Evolutionary conservation across 441 rosid species (phyloP), one percentile per base, ranked within the genome.

Genomic region (Adansonia grandidieri): DNA sequence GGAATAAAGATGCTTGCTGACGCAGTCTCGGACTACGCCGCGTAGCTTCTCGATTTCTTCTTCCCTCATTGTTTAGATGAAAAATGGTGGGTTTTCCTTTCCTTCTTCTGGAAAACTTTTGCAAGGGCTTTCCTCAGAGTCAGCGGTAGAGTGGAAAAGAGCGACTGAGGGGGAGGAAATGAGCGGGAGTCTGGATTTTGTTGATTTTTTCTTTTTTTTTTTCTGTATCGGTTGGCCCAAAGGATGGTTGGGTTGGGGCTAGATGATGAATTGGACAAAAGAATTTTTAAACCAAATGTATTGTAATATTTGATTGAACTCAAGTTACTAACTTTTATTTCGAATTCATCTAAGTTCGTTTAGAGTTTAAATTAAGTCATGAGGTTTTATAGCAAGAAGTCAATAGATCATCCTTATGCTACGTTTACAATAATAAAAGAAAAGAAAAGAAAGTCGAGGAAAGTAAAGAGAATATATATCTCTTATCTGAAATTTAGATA

Each of bases 11-110:
- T 96, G 99, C 85, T 96, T 96, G 90, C 92, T 96, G 22, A 94
- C 94, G 78, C 99, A 96, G 85, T 94, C 98, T 48, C 98, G 85
- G 72, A 94, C 98, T 48, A 96, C 94, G 19, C 98, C 94, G 0
- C 99, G 89, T 73, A 96, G 92, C 88, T 89, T 96, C 89, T 93
- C 97, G 2, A 92, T 85, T 71, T 89, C 92, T 75, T 89, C 94
- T 83, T 96, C 99, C 82, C 91, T 92, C 97, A 96, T 95, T 72
- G 63, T 37, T 54, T 1, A 9, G 13, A 32, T 9, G 45, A 28
- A 28, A 32, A 71, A 50, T 14, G 75, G 20, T 32, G n/a, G 61
- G 40, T 32, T 32, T 69, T 69, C n/a, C 5, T 13, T 13, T 22
- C 1, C 15, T 4, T 14, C n/a, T 14, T 15, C 2, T 4, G 19